phyloP scores from a whole-genome alignment of 2,329 filamentous ascomycete species.

The Aspergillus quadricinctus region DNA sequence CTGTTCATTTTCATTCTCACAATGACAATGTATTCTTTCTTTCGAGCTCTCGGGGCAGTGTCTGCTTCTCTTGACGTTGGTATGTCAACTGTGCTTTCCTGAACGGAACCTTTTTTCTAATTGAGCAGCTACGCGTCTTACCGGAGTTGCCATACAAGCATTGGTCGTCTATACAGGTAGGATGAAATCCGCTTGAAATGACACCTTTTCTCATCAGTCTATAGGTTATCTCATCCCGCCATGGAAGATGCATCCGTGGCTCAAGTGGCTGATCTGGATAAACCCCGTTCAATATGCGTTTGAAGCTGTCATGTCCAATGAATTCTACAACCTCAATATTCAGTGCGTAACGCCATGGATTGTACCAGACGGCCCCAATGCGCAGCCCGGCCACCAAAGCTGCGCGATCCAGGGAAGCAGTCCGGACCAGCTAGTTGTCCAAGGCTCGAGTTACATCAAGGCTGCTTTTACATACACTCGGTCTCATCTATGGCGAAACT shows the following conservation, averaged over 20 bases:
- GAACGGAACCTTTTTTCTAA: background rate
- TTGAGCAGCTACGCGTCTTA: conserved; percentile 44
- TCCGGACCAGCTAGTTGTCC: conserved; percentile 50
- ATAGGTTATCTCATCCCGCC: conserved; percentile 60
- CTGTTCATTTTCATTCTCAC: conserved; percentile 53
- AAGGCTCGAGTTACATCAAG: conserved; percentile 54
- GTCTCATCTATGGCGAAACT: conserved; percentile 65
- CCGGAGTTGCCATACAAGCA: conserved; percentile 47
- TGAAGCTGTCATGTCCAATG: conserved; percentile 64
- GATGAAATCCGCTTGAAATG: background rate
- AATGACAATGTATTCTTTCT: conserved; percentile 53
- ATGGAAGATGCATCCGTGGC: conserved; percentile 59
- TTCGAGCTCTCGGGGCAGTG: conserved; percentile 48
- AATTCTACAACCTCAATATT: conserved; percentile 59
- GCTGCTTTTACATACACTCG: conserved; percentile 53
- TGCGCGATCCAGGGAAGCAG: conserved; percentile 56
- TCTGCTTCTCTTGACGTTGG: conserved; percentile 48
- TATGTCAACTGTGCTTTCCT: conserved; percentile 14
- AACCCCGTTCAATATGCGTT: conserved; percentile 68
- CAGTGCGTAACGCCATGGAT: conserved; percentile 53
- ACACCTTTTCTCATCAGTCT: background rate
- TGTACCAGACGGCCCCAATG: conserved; percentile 50
- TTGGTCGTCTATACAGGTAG: conserved; percentile 55
- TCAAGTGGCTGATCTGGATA: conserved; percentile 61
- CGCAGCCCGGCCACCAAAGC: conserved; percentile 49